Evolutionary conservation across 2,329 filamentous ascomycete species (phyloP).

Genomic region (Fusarium zealandicum): DNA sequence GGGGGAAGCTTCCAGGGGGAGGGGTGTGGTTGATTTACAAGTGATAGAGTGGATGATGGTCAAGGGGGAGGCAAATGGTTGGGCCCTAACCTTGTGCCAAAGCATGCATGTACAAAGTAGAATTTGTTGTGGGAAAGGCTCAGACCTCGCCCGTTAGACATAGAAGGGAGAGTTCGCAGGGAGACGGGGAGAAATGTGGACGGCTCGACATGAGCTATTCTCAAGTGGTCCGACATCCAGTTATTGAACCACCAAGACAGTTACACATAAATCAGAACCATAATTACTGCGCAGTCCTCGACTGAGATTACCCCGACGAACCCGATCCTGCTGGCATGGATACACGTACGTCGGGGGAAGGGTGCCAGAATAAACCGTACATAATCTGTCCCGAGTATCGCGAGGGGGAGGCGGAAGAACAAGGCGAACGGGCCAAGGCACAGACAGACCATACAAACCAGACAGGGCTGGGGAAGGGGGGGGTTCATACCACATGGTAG

Average conservation of each 20-base stretch:
- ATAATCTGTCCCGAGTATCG: background rate
- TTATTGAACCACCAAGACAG: slow-evolving; percentile 9
- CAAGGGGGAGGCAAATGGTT: slow-evolving; percentile 33
- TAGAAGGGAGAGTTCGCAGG: slow-evolving; percentile 21
- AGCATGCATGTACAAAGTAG: slow-evolving; percentile 17
- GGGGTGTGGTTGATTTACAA: slow-evolving; percentile 29
- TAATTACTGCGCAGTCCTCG: slow-evolving; percentile 6
- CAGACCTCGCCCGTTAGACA: slow-evolving; percentile 22
- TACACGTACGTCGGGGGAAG: slow-evolving; percentile 18
- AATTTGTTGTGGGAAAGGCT: slow-evolving; percentile 11
- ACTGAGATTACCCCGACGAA: slow-evolving; percentile 37
- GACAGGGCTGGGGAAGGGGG: slow-evolving; percentile 32
- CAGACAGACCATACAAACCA: slow-evolving; percentile 27
- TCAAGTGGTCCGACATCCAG: slow-evolving; percentile 22
- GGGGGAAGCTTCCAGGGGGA: slow-evolving; percentile 32
- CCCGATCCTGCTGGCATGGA: slow-evolving; percentile 27
- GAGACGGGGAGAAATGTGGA: slow-evolving; percentile 28
- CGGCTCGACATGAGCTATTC: slow-evolving; percentile 24
- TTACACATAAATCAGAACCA: background rate
- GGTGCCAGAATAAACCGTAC: slow-evolving; percentile 2
- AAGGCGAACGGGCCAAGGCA: slow-evolving; percentile 33
- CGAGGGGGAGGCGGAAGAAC: slow-evolving; percentile 28
- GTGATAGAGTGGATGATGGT: slow-evolving; percentile 33
- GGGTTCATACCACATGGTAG: slow-evolving; percentile 30
- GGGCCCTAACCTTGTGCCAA: slow-evolving; percentile 23